Evolutionary conservation across 805 yeast species (phyloP).

Genomic region (Saccharomycopsis sp.): DNA sequence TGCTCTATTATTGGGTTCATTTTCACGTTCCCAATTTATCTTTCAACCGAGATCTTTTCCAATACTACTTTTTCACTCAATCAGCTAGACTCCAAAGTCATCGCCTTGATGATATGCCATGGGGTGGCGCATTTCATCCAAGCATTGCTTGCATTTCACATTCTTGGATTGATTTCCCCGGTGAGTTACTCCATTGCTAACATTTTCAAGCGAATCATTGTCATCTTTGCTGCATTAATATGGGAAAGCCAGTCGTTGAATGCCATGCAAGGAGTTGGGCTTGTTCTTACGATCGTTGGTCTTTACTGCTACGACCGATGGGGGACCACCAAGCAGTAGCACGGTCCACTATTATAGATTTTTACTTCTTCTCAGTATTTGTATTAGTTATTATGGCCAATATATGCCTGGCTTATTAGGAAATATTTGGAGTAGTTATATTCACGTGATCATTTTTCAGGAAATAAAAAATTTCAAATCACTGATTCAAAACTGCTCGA

Average conservation of each 20-base stretch:
- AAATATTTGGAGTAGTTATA: no score
- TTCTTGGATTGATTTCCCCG: conserved; percentile 65
- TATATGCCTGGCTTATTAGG: no score
- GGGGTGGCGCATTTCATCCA: conserved; percentile 68
- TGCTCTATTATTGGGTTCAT: conserved; percentile 65
- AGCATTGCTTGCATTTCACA: conserved; percentile 68
- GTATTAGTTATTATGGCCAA: no score
- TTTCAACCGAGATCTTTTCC: conserved; percentile 43
- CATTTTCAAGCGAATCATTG: conserved; percentile 65
- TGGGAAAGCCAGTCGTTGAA: conserved; percentile 49
- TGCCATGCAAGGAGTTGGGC: conserved; percentile 42
- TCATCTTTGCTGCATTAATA: conserved; percentile 57
- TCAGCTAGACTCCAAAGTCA: conserved; percentile 27
- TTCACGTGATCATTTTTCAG: no score
- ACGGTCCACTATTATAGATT: background rate
- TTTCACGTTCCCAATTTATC: conserved; percentile 61
- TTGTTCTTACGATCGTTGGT: conserved; percentile 51
- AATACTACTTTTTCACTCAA: conserved; percentile 25
- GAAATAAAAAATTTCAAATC: no score
- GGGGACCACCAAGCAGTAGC: conserved; percentile 35
- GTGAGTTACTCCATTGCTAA: conserved; percentile 76
- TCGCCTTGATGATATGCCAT: conserved; percentile 45
- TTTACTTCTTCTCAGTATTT: no score
- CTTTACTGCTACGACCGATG: conserved; percentile 68
- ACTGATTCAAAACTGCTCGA: no score